These are phyloP conservation scores for Arabidopsis hybrid DNA, from an alignment of 441 rosid genomes.

Conservation along the genomic window DNA sequence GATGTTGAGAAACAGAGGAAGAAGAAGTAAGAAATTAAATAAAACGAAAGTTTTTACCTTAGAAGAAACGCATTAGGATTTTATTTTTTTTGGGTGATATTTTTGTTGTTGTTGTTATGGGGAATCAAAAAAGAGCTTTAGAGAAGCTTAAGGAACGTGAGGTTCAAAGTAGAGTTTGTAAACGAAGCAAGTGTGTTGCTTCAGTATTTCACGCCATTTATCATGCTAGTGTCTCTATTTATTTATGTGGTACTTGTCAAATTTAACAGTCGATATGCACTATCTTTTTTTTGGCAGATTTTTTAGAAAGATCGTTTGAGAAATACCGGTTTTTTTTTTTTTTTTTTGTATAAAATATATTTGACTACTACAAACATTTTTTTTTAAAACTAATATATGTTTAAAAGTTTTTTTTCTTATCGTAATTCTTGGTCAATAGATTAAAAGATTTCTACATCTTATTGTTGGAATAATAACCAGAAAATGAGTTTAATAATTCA, in stretches of 20 bases:
- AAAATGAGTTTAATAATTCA: background rate
- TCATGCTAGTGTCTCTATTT: slow-evolving; percentile 31
- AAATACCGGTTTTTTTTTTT: background rate
- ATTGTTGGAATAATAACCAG: too few species aligned
- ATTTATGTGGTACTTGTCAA: slow-evolving; percentile 1
- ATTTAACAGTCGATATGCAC: background rate
- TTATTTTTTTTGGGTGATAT: background rate
- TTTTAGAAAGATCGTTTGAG: background rate
- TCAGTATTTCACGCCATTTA: slow-evolving; percentile 43
- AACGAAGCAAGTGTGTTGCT: slow-evolving; percentile 45
- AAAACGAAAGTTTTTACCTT: background rate
- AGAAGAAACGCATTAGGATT: slow-evolving; percentile 22
- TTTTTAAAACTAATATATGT: background rate
- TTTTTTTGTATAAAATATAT: too few species aligned
- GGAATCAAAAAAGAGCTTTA: slow-evolving; percentile 31
- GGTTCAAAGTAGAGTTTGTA: slow-evolving; percentile 45
- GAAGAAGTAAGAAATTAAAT: slow-evolving; percentile 24
- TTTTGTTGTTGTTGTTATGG: slow-evolving; percentile 6
- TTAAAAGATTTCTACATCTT: too few species aligned
- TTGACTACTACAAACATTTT: background rate
- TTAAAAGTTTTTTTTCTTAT: too few species aligned
- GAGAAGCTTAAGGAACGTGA: slow-evolving; percentile 49
- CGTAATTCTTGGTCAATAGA: too few species aligned
- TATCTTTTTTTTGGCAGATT: background rate
- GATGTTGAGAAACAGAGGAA: slow-evolving; percentile 30